Evolutionary conservation across 192 early-diverging fungal species (phyloP), one percentile per base, ranked within the genome.

Genomic region (Pilobolus umbonatus): DNA sequence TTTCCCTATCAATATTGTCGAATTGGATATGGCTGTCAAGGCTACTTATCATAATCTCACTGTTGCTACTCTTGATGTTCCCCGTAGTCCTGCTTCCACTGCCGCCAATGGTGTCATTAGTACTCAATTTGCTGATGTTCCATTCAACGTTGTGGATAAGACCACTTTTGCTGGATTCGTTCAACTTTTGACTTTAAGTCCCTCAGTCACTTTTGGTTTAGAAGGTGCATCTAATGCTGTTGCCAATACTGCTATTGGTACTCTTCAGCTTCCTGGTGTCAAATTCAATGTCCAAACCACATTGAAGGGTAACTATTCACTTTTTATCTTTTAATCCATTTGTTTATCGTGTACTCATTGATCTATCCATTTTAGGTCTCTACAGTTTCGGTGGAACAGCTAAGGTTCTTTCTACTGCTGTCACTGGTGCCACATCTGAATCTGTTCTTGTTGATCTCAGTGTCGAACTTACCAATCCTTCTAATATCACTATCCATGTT

Each of bases 401-500:
- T 15, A 14, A 47, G 0, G 52, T 75, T 21, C 30, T 47, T 29
- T 26, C 34, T 4, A 25, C 72, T 10, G 35, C 43, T 15, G 54
- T 69, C 14, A 39, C n/a, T 21, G 65, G 69, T 52, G 58, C 67
- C n/a, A 68, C 68, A 34, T 28, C 57, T 10, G 50, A 80, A 17
- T 69, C 75, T 60, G 70, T 78, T 52, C 62, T 65, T 36, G 67
- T 80, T 45, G 49, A 66, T 17, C 52, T 78, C 35, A 45, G 39
- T 19, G 72, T 74, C 25, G 48, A 61, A 6, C 52, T 83, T n/a
- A 69, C 64, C 55, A 79, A 81, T 56, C 76, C 76, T 17, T 80
- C 81, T 19, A 72, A 69, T 48, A 68, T 83, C 32, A 71, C 70
- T 53, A 83, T 83, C 54, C 49, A 64, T 38, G 60, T 75, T 46